phyloP scores from a whole-genome alignment of 2,329 filamentous ascomycete genomes.

The Xylaria sp. region DNA sequence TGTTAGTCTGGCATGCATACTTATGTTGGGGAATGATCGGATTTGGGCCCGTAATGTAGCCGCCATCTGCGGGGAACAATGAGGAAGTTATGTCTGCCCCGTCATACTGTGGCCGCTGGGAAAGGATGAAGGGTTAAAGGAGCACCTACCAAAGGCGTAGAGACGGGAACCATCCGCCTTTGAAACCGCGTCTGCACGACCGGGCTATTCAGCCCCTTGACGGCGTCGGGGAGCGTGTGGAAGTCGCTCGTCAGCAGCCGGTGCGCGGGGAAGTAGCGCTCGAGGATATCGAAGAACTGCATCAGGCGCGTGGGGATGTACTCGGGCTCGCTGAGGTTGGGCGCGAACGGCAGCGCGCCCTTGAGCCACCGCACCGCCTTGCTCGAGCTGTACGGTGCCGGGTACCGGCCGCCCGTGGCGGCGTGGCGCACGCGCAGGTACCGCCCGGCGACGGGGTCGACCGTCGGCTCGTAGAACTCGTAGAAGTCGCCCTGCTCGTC shows the following conservation, averaged over 20 bases:
- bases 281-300: constrained; percentile 94
- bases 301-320: constrained; percentile 94
- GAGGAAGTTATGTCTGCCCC: too few relatives aligned
- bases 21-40: background rate
- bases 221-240: constrained; percentile 78
- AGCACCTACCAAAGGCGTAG: constrained; percentile 80
- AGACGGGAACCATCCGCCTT: constrained; percentile 83
- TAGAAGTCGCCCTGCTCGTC: constrained; percentile 86
- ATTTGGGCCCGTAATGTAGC: too few relatives aligned
- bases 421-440: constrained; percentile 85
- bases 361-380: constrained; percentile 64
- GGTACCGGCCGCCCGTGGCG: constrained; percentile 67
- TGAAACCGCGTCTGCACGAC: constrained; percentile 95
- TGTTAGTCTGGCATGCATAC: background rate
- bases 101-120: too few relatives aligned
- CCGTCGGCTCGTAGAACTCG: constrained; percentile 82
- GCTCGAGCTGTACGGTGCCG: constrained; percentile 60
- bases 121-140: background rate
- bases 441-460: constrained; percentile 81
- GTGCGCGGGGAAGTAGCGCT: constrained; percentile 86
- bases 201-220: constrained; percentile 84
- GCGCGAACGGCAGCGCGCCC: constrained; percentile 67
- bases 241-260: constrained; percentile 90
- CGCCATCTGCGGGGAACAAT: too few relatives aligned
- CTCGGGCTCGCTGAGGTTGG: constrained; percentile 80